Conservation (phyloP, 768 basidiomycete species). For the Pulveroboletus frians region DNA sequence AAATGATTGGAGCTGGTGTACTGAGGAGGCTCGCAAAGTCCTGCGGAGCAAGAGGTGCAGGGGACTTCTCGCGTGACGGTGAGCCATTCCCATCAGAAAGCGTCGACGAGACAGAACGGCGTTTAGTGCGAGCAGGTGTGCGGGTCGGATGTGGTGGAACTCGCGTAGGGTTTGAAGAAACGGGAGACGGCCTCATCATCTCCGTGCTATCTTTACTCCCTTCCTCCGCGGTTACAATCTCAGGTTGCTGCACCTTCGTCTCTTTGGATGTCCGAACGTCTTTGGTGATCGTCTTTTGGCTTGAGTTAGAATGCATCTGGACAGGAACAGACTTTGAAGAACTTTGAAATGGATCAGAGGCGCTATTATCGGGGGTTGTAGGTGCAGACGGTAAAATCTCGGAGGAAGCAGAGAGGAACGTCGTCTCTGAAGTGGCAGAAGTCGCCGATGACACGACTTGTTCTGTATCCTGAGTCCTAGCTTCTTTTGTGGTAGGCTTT, state of each 20-base stretch:
- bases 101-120: conserved; percentile 89
- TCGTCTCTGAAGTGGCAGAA: conserved; percentile 37
- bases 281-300: conserved; percentile 59
- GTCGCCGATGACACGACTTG: conserved; percentile 44
- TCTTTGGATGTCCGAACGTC: conserved; percentile 23
- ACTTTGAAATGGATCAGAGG: conserved; percentile 40
- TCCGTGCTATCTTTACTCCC: neutral
- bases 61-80: conserved; percentile 43
- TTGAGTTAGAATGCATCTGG: conserved; percentile 46
- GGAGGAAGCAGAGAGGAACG: conserved; percentile 51
- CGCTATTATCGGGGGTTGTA: conserved; percentile 50
- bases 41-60: conserved; percentile 36
- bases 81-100: conserved; percentile 60
- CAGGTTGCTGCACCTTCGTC: conserved; percentile 38
- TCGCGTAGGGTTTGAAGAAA: conserved; percentile 22
- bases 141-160: conserved; percentile 66
- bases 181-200: conserved; percentile 9
- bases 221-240: conserved; percentile 53
- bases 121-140: conserved; percentile 92
- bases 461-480: conserved; percentile 21
- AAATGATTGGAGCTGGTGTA: conserved; percentile 73
- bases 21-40: conserved; percentile 63
- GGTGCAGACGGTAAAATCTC: conserved; percentile 47
- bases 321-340: conserved; percentile 13
- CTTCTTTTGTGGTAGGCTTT: conserved; percentile 7